These are phyloP conservation scores for Pichia sp. DNA, from an alignment of 1,139 yeast genomes.

Conservation along the genomic window DNA sequence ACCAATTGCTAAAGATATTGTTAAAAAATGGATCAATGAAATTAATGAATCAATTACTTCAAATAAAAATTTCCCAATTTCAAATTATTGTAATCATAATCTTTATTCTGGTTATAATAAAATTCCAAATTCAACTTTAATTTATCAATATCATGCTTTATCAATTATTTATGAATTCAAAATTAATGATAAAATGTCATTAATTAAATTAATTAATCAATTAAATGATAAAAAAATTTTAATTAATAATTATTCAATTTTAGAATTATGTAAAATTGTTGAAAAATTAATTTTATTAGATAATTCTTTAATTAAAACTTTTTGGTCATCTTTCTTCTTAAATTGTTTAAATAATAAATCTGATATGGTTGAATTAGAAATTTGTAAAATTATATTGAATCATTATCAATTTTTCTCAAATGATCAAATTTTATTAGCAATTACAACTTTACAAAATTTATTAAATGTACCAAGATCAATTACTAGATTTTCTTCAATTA, in stretches of 20 bases:
- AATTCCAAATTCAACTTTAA: conserved; percentile 62
- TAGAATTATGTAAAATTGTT: conserved; percentile 79
- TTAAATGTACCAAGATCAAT: conserved; percentile 86
- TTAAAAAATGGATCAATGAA: conserved; percentile 89
- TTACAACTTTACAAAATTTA: conserved; percentile 66
- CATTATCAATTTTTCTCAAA: conserved; percentile 49
- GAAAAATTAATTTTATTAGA: conserved; percentile 61
- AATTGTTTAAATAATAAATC: conserved; percentile 74
- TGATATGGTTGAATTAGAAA: conserved; percentile 89
- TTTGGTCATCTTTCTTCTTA: conserved; percentile 60
- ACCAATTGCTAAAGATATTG: conserved; percentile 86
- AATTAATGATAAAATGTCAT: conserved; percentile 89
- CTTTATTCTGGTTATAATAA: conserved; percentile 46
- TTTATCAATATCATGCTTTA: conserved; percentile 93
- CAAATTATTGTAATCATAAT: conserved; percentile 47
- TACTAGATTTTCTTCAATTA: conserved; percentile 86
- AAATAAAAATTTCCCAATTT: conserved; percentile 57
- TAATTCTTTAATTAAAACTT: conserved; percentile 44
- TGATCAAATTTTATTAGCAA: conserved; percentile 61
- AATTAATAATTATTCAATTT: conserved; percentile 69
- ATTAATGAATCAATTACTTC: conserved; percentile 79
- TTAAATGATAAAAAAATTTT: conserved; percentile 50
- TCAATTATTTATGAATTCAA: conserved; percentile 84
- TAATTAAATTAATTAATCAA: conserved; percentile 82
- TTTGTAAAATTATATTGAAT: conserved; percentile 73